Evolutionary conservation across 352 stramenopile species (phyloP), one percentile per base, ranked within the genome.

Genomic region (Thraustochytrium sp.): DNA sequence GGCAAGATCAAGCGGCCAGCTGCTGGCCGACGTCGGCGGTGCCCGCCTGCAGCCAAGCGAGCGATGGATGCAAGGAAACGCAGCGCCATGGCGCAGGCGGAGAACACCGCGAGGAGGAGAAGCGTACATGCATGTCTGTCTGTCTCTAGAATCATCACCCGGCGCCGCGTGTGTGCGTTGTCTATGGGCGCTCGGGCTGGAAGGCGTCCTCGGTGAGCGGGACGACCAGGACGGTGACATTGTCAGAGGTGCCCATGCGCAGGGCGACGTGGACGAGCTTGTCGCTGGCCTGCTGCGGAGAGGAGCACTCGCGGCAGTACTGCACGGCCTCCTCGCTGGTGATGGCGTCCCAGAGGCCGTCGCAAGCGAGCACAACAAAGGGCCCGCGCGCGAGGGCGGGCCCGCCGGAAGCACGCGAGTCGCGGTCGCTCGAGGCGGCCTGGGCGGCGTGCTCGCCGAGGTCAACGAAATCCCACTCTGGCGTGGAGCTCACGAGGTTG

Each of bases 271-370:
- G 61, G 13, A 84, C 76, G 21, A 84, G 61, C 2, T 48, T 9
- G 26, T 56, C 36, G 31, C 38, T 40, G 23, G 42, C 56, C 38
- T 36, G 38, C 46, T 78, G 56, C 29, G 76, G 76, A 5, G 37
- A 34, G 2, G 21, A 5, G 42, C 62, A 56, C 2, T 2, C 3
- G 2, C 54, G 46, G 40, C 64, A 84, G 46, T 53, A 49, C 31
- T 36, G 8, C 8, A 80, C 38, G 31, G 76, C 76, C 53, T 84
- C 76, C 51, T 80, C 59, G 38, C 34, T 54, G 2, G 13, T 76
- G 23, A 84, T 26, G 21, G 54, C 76, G 51, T 84, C 76, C 76
- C 76, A 84, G 8, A 84, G 65, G 26, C 76, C 76, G 37, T 84
- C 76, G 26, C 59, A 78, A 2, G 76, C 76, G 38, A 84, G 23